These are phyloP conservation scores for Tagetes patula DNA, from an alignment of 129 eudicot species.

Conservation along the genomic window DNA sequence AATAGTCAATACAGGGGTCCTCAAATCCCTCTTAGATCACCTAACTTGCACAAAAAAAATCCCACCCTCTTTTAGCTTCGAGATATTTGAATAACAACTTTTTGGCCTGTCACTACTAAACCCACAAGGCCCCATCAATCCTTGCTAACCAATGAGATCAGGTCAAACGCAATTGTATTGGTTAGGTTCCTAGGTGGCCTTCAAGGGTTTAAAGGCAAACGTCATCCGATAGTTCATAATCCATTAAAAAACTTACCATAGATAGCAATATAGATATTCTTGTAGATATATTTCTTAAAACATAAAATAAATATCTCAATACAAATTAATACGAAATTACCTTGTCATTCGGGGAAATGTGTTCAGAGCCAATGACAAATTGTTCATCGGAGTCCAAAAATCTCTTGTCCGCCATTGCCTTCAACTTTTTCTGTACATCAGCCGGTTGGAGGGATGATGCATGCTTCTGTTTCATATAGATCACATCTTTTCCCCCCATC, in stretches of 20 bases:
- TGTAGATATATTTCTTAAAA: background rate
- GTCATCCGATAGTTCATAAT: background rate
- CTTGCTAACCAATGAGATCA: background rate
- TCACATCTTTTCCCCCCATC: conserved; percentile 99
- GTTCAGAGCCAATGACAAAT: conserved; percentile 46
- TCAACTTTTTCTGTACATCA: conserved; percentile 82
- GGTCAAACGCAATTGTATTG: background rate
- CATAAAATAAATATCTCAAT: background rate
- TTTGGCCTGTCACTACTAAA: too few species aligned
- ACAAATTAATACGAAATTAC: conserved; percentile 27
- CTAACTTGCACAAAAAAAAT: background rate
- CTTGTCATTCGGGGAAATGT: conserved; percentile 57
- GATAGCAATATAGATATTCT: background rate
- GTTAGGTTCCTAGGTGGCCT: background rate
- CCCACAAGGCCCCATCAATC: background rate
- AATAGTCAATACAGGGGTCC: background rate
- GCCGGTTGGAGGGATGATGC: conserved; percentile 88
- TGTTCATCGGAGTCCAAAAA: conserved; percentile 66
- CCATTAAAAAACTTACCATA: background rate
- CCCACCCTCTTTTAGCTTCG: background rate
- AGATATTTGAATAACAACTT: background rate
- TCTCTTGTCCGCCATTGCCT: conserved; percentile 89
- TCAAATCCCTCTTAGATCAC: background rate
- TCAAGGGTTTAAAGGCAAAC: background rate
- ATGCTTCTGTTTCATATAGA: conserved; percentile 88